Evolutionary conservation across 805 yeast species (phyloP), one percentile per base, ranked within the genome.

Genomic region (Candida michaelii): DNA sequence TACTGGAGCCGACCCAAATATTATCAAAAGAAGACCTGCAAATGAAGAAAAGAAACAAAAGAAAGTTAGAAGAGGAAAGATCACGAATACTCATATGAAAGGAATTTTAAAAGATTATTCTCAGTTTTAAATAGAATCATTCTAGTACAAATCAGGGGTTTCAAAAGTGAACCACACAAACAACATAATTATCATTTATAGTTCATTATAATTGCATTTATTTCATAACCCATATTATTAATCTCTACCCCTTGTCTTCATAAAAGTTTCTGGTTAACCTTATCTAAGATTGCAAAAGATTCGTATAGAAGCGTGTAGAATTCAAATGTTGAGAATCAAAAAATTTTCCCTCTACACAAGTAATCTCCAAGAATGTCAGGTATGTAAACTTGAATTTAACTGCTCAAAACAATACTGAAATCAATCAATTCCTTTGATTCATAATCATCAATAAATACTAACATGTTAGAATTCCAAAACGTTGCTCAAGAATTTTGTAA

Each of bases 1-100:
- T 8, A 91, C 98, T 0, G 85, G 93, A 57, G 93, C 89, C n/a
- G 99, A 93, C 60, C 98, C 99, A n/a, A 87, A 89, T 31, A 79
- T 86, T n/a, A 67, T 89, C 46, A 87, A 83, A 64, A 84, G 82
- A 59, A 79, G 77, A 43, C 78, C 77, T 35, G 69, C 62, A 42
- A 70, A 66, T 42, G 74, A 72, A 30, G 83, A 80, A 50, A 80
- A 85, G 62, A 91, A 89, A 66, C 89, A 85, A 61, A 89, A 89
- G 77, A 90, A 87, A 65, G 87, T 95, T 39, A 81, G 98, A 65
- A 79, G 89, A 58, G 95, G 96, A 35, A 93, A 89, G 72, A 80
- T 93, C 56, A 93, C 99, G 9, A 93, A 93, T 63, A 84, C 95
- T 2, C 99, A 93, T 65, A 85, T 93, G 95, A 84, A 89, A 62